A percentile compares a stretch with the other conserved stretches of the same genome.
Conservation (phyloP, 2,329 filamentous ascomycete genomes). For the Mycosphaerelloides madeirae region DNA sequence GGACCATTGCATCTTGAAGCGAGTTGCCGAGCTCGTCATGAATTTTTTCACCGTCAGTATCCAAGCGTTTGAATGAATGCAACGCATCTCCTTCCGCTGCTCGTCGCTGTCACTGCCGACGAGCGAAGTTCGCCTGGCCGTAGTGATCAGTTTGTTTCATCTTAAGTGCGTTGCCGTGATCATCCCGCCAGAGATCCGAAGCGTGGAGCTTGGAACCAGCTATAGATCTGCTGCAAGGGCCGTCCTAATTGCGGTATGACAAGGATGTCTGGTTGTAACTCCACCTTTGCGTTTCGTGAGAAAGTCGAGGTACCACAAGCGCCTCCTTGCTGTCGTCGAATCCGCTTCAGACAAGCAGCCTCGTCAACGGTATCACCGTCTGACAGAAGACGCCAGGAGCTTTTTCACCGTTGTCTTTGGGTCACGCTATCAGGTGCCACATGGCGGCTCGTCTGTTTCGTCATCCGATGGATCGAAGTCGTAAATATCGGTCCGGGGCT, state of each 20-base stretch:
- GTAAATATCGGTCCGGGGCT: too few relatives aligned
- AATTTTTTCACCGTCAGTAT: too few relatives aligned
- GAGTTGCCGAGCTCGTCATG: too few relatives aligned
- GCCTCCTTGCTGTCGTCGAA: conserved; percentile 16
- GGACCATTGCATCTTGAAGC: too few relatives aligned
- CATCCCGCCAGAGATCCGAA: neutral
- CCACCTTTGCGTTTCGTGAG: conserved; percentile 14
- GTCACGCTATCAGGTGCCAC: too few relatives aligned
- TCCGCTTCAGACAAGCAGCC: conserved; percentile 7
- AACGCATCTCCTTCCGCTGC: too few relatives aligned
- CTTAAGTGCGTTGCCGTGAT: neutral
- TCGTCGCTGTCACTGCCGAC: too few relatives aligned
- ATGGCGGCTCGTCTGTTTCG: conserved; percentile 8
- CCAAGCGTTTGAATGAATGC: too few relatives aligned
- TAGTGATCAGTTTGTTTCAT: neutral
- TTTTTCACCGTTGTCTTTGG: too few relatives aligned
- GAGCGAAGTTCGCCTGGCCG: too few relatives aligned
- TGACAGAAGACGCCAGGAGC: conserved; percentile 12
- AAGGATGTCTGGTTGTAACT: conserved; percentile 14
- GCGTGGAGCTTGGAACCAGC: neutral
- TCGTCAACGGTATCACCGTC: conserved; percentile 18
- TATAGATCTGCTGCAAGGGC: conserved; percentile 10
- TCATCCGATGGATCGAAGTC: too few relatives aligned
- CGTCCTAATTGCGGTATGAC: conserved; percentile 14
- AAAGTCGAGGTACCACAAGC: conserved; percentile 14